phyloP scores from a whole-genome alignment of 2,329 filamentous ascomycete genomes.

The Trichoderma guizhouense region DNA sequence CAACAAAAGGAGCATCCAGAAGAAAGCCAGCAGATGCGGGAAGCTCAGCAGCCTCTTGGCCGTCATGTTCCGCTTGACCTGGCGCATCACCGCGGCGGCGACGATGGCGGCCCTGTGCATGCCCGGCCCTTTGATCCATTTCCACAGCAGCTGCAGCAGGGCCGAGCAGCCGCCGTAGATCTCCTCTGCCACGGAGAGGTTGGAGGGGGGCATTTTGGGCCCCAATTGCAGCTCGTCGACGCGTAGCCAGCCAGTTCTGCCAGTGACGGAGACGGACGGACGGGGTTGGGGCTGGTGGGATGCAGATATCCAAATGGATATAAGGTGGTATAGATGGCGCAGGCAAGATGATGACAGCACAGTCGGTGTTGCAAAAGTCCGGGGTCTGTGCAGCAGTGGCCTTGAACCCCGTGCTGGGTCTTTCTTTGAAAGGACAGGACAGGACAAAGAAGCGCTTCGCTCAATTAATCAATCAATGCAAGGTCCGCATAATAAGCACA shows the following conservation, averaged over 20 bases:
- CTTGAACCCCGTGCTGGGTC: background rate
- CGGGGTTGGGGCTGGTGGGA: background rate
- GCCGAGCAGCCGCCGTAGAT: constrained; percentile 24
- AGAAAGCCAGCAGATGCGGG: constrained; percentile 61
- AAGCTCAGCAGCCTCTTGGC: constrained; percentile 56
- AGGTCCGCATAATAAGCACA: background rate
- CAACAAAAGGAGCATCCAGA: constrained; percentile 76
- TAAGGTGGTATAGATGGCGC: background rate
- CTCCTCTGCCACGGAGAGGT: constrained; percentile 25
- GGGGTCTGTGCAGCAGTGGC: background rate
- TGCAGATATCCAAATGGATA: background rate
- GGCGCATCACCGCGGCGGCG: constrained; percentile 28
- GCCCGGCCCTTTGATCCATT: constrained; percentile 43
- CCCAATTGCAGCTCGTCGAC: constrained; percentile 28
- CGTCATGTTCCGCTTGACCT: constrained; percentile 43
- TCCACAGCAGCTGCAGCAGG: constrained; percentile 33
- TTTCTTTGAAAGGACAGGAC: background rate
- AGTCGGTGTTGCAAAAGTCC: background rate
- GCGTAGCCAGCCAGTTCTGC: background rate
- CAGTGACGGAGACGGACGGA: background rate
- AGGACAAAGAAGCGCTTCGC: background rate
- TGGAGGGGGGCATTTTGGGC: constrained; percentile 28
- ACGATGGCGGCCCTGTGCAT: constrained; percentile 34
- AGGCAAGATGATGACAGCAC: background rate
- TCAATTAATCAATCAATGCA: background rate